phyloP scores from a whole-genome alignment of 495 filamentous ascomycete species.

The Xylaria telfairii region DNA sequence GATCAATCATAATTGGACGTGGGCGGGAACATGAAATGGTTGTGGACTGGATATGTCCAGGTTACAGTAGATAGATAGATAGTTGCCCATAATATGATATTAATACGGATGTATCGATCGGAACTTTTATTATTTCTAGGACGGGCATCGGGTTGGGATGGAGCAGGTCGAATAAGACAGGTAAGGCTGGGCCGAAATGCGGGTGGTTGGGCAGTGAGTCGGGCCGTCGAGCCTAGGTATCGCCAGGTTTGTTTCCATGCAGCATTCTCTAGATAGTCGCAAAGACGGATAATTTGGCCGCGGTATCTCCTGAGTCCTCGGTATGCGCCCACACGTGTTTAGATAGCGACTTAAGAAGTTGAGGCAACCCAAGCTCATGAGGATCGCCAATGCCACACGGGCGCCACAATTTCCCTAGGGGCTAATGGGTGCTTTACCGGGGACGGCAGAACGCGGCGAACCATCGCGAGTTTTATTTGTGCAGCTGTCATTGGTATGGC shows the following conservation, averaged over 20 bases:
- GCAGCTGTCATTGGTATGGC: neutral
- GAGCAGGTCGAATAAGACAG: slow-evolving; percentile 1
- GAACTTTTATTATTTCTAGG: neutral
- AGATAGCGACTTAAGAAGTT: neutral
- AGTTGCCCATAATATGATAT: neutral
- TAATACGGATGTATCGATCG: neutral
- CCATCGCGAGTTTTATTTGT: slow-evolving; percentile 10
- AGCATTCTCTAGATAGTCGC: neutral
- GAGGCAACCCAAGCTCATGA: neutral
- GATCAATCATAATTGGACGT: neutral
- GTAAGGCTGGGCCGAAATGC: slow-evolving; percentile 8
- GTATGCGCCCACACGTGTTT: neutral
- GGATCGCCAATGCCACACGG: neutral
- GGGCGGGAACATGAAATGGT: neutral
- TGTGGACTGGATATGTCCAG: no score
- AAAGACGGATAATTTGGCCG: slow-evolving; percentile 13
- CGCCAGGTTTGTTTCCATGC: neutral
- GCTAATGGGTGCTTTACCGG: neutral
- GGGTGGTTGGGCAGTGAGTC: slow-evolving; percentile 6
- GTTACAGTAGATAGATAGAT: no score
- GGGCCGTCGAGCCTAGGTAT: slow-evolving; percentile 19
- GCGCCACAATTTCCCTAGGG: neutral
- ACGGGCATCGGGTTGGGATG: neutral
- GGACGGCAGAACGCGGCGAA: neutral
- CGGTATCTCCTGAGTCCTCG: slow-evolving; percentile 12